Evolutionary conservation across 768 basidiomycete genomes (phyloP).

Genomic region (Hemileccinum rubropunctum): DNA sequence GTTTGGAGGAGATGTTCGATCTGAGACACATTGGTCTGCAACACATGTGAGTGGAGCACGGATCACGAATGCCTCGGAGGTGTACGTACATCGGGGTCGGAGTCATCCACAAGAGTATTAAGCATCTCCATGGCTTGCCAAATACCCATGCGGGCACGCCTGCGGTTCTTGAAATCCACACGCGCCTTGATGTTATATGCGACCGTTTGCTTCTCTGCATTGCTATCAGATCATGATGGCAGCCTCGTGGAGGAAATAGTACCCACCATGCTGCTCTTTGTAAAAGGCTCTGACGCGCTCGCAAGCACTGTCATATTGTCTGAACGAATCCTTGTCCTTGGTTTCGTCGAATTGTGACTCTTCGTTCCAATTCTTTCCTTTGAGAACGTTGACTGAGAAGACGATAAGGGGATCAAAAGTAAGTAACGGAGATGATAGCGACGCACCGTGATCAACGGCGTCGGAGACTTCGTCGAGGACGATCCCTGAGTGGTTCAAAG

Average conservation of each 20-base stretch:
- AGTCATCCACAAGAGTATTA: conserved; percentile 85
- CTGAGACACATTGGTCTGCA: conserved; percentile 72
- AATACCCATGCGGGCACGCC: conserved; percentile 73
- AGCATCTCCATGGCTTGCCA: conserved; percentile 89
- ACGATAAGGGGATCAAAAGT: background rate
- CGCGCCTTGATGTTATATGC: conserved; percentile 80
- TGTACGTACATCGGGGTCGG: conserved; percentile 73
- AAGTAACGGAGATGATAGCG: background rate
- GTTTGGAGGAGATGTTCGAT: conserved; percentile 91
- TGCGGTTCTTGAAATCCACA: conserved; percentile 64
- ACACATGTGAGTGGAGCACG: conserved; percentile 13
- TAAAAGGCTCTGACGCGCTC: conserved; percentile 78
- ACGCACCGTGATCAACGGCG: conserved; percentile 48
- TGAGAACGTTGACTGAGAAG: conserved; percentile 62
- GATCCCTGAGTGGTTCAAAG: conserved; percentile 23
- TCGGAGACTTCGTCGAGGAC: conserved; percentile 45
- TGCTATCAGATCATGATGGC: background rate
- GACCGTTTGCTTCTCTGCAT: conserved; percentile 80
- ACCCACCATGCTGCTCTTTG: conserved; percentile 70
- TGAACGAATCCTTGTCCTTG: conserved; percentile 67
- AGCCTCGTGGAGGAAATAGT: background rate
- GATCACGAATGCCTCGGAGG: background rate
- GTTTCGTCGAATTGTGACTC: conserved; percentile 51
- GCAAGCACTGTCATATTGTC: conserved; percentile 73
- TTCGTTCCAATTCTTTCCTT: conserved; percentile 58